These are phyloP conservation scores for Jamesozyma piceae DNA, from an alignment of 805 yeast genomes.

Conservation along the genomic window DNA sequence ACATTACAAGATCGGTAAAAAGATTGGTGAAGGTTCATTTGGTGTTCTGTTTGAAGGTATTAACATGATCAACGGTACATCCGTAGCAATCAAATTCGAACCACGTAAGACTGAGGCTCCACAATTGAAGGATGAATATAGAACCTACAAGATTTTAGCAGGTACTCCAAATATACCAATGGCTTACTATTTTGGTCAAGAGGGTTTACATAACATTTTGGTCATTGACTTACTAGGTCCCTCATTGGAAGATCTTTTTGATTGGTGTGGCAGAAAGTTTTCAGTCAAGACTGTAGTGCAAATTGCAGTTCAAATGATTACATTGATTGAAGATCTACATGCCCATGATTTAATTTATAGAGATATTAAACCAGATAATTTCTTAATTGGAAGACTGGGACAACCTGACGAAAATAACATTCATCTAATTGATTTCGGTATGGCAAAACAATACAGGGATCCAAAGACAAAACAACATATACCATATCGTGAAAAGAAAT, in stretches of 20 bases:
- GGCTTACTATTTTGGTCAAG: slow-evolving; percentile 96
- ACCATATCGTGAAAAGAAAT: slow-evolving; percentile 92
- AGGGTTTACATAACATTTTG: slow-evolving; percentile 89
- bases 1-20: slow-evolving; percentile 93
- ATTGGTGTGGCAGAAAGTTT: slow-evolving; percentile 95
- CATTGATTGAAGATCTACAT: slow-evolving; percentile 79
- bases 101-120: slow-evolving; percentile 97
- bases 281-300: slow-evolving; percentile 82
- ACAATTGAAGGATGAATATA: slow-evolving; percentile 89
- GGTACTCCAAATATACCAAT: slow-evolving; percentile 87
- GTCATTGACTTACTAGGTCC: slow-evolving; percentile 95
- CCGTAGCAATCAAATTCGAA: slow-evolving; percentile 94
- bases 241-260: slow-evolving; percentile 89
- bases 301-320: slow-evolving; percentile 90
- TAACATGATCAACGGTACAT: slow-evolving; percentile 74
- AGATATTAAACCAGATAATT: slow-evolving; percentile 96
- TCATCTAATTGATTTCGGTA: slow-evolving; percentile 92
- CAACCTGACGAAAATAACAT: slow-evolving; percentile 77
- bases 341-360: slow-evolving; percentile 85
- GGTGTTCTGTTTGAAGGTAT: slow-evolving; percentile 96
- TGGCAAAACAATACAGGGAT: slow-evolving; percentile 97
- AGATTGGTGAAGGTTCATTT: slow-evolving; percentile 97
- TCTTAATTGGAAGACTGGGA: slow-evolving; percentile 85
- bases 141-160: slow-evolving; percentile 79
- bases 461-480: slow-evolving; percentile 93